Evolutionary conservation across 345 rosid genomes (phyloP), one percentile per base, ranked within the genome.

Genomic region (Eucalyptus polybractea): DNA sequence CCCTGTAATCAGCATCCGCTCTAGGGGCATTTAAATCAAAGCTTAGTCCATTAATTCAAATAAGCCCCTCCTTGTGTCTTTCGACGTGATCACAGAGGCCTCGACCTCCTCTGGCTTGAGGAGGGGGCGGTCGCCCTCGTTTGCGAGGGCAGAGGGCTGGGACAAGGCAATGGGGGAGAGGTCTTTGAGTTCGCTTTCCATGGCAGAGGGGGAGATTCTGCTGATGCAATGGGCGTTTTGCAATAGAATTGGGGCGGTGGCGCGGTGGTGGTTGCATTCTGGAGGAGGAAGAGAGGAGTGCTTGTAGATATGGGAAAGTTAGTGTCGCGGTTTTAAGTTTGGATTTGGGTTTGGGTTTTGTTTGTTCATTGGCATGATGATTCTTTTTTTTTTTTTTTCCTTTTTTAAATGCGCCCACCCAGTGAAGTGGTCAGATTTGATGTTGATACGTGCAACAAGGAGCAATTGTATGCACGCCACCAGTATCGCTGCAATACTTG

Each of bases 101-200:
- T 90, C 93, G 86, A 9, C 50, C 24, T 24, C 42, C 86, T 94
- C 95, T 42, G 94, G 90, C 90, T 94, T 95, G 89, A 98, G 96
- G 42, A 97, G 96, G 6, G 98, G 98, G 0, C 97, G 94, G 90
- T 96, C 96, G 13, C 10, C n/a, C n/a, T 58, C 10, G 14, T 58
- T 5, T 1, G 29, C 6, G 7, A 10, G 65, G 29, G 14, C 15
- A 29, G 31, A 47, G 27, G 88, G 49, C 4, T 13, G 56, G 44
- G 54, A 7, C 40, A 91, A 87, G 42, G 93, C 92, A 87, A 90
- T 90, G 44, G 94, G 92, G 90, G 90, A 91, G 81, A 94, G 89
- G 86, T 93, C 93, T 89, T 94, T 94, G 88, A 96, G 94, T 93
- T 96, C 96, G 13, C 95, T 91, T 62, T 96, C 96, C 97, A 95